Base-by-base conservation (phyloP, 495 filamentous ascomycete species). In the Penicillium atrosanguineum region DNA sequence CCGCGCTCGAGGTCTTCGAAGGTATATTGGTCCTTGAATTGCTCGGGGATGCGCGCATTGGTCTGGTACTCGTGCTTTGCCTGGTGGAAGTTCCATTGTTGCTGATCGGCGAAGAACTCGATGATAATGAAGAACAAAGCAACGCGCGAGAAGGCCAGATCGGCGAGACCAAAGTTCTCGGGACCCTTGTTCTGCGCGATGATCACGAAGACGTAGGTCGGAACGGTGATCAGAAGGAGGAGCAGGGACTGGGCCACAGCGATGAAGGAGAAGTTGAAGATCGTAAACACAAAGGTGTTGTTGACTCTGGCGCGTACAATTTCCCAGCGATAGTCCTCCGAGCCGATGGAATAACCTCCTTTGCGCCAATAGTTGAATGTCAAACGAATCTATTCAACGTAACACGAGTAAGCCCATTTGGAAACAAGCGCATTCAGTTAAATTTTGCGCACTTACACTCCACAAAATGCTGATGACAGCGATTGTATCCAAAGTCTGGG, bases 361-460 rank as follows among this genome's bases (percentile, higher is more conserved):
- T 89, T 95, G 46, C 95, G 87, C 88, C 88, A 96, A 69, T 96
- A 99, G 72, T 99, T 99, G 81, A 80, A 97, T 3, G 94, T 95
- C 64, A 99, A 74, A 37, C 95, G 87, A 46, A 75, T 52, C 86
- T 89, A 62, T 53, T 36, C 19, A 20, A 8, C 18, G 39, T 6
- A 16, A 36, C 7, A 42, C 21, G 6, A 7, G n/a, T 62, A 49
- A 60, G 56, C 29, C 18, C 38, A 63, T 31, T 15, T 25, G 21
- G 20, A 16, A 37, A 14, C 7, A 23, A 9, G 19, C 29, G 40
- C 6, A 50, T 28, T 8, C 1, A 18, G 23, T 15, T 18, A 4
- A 14, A 28, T 19, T 6, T n/a, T 38, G 25, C 21, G 4, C 23
- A 67, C 89, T 72, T 79, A 93, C 89, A 67, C 87, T 89, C 95